A percentile compares a stretch with the other conserved stretches of the same genome.
Evolutionary conservation across 2,329 filamentous ascomycete species (phyloP).

Genomic region (Simplicillium aogashimaense): DNA sequence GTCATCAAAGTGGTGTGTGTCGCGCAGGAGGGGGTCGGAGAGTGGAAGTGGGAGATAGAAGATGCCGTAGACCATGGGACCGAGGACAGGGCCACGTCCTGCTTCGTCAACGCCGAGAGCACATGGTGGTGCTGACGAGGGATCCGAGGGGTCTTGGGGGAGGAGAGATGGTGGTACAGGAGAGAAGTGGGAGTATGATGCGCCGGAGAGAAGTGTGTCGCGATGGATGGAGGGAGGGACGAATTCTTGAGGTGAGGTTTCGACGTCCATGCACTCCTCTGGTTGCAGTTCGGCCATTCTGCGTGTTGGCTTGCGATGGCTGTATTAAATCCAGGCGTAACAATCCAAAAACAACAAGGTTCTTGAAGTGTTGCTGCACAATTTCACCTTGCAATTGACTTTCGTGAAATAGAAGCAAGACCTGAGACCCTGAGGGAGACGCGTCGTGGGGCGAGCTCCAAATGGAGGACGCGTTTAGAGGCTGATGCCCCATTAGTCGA

Average conservation of each 20-base stretch:
- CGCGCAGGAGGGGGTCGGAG: constrained; percentile 63
- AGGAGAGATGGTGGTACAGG: constrained; percentile 53
- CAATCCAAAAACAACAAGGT: too few species aligned
- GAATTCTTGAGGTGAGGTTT: constrained; percentile 29
- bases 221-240: constrained; percentile 60
- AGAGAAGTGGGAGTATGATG: constrained; percentile 64
- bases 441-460: neutral
- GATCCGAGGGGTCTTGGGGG: constrained; percentile 23
- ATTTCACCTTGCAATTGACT: too few species aligned
- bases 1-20: constrained; percentile 83
- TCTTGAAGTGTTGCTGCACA: too few species aligned
- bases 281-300: constrained; percentile 30
- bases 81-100: constrained; percentile 86
- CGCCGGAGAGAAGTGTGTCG: constrained; percentile 47
- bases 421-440: neutral
- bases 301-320: neutral
- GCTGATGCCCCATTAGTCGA: neutral
- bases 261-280: constrained; percentile 11
- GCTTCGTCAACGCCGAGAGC: constrained; percentile 89
- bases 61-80: constrained; percentile 63
- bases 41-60: constrained; percentile 67
- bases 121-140: constrained; percentile 36
- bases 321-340: too few species aligned
- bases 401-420: neutral
- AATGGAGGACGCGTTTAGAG: neutral